A percentile compares a stretch with the other conserved stretches of the same genome.
These are phyloP conservation scores for Rosa multiflora DNA, from an alignment of 306 rosid genomes.

Conservation along the genomic window DNA sequence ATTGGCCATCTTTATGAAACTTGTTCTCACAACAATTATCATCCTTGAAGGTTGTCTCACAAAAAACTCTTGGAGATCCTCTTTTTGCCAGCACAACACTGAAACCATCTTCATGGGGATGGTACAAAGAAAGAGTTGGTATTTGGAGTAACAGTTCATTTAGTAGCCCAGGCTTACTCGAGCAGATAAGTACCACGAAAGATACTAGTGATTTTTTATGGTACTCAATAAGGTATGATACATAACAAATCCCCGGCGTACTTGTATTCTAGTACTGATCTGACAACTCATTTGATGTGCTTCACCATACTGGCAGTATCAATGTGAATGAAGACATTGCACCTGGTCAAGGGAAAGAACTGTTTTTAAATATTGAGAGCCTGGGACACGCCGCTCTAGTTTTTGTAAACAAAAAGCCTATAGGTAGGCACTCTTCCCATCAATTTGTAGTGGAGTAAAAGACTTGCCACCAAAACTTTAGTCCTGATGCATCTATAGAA, in stretches of 20 bases:
- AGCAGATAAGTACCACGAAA: slow-evolving; percentile 15
- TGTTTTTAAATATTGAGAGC: slow-evolving; percentile 15
- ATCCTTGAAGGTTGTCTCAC: slow-evolving; percentile 18
- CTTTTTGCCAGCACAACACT: not conserved
- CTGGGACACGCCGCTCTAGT: slow-evolving; percentile 17
- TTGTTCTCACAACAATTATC: not conserved
- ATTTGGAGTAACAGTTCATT: slow-evolving; percentile 7
- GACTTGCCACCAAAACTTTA: not conserved
- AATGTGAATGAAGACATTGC: not conserved
- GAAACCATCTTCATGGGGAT: slow-evolving; percentile 16
- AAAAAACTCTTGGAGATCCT: slow-evolving; percentile 5
- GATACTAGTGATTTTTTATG: slow-evolving; percentile 17
- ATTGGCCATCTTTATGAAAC: not conserved
- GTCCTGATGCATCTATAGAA: not conserved
- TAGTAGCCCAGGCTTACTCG: slow-evolving; percentile 12
- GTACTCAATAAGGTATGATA: slow-evolving; percentile 7
- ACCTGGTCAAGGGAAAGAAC: not conserved
- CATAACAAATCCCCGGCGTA: not conserved
- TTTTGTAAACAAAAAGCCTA: slow-evolving; percentile 11
- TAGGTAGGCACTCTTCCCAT: slow-evolving; percentile 1
- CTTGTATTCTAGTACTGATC: not conserved
- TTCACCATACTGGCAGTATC: slow-evolving; percentile 7
- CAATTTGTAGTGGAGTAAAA: not conserved
- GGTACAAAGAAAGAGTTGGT: slow-evolving; percentile 15
- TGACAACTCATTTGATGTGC: not conserved